phyloP scores from a whole-genome alignment of 495 filamentous ascomycete genomes.

The Penicillium ucsense region DNA sequence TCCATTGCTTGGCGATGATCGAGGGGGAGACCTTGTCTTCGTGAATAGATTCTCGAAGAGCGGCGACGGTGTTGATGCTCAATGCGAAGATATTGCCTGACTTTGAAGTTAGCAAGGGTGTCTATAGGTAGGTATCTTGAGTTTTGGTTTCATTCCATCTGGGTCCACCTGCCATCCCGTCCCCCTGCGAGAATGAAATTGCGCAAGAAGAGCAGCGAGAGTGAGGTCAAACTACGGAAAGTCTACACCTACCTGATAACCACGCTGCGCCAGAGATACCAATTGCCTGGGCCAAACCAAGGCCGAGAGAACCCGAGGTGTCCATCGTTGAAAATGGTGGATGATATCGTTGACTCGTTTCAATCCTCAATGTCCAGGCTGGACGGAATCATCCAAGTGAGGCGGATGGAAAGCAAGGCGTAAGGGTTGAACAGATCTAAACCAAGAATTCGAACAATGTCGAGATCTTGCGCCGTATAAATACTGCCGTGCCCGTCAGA shows the following conservation, averaged over 20 bases:
- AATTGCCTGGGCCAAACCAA: slow-evolving; percentile 23
- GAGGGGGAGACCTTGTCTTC: slow-evolving; percentile 19
- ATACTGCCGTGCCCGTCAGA: too few relatives aligned
- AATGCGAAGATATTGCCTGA: slow-evolving; percentile 29
- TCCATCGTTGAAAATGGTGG: slow-evolving; percentile 8
- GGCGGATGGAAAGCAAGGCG: too few relatives aligned
- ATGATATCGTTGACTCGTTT: not conserved
- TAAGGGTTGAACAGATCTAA: too few relatives aligned
- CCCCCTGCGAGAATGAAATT: too few relatives aligned
- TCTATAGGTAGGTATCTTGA: not conserved
- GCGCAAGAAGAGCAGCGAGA: not conserved
- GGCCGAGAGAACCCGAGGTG: slow-evolving; percentile 7
- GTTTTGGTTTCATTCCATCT: too few relatives aligned
- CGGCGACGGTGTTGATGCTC: slow-evolving; percentile 23
- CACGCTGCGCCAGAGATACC: slow-evolving; percentile 24
- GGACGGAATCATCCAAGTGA: too few relatives aligned
- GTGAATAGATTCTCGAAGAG: slow-evolving; percentile 18
- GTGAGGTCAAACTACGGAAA: not conserved
- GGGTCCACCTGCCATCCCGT: too few relatives aligned
- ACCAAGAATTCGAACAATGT: too few relatives aligned
- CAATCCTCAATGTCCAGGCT: too few relatives aligned
- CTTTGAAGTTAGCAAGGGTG: not conserved
- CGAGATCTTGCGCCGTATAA: too few relatives aligned
- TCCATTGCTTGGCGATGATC: slow-evolving; percentile 19
- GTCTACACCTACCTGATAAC: slow-evolving; percentile 17